phyloP scores from a whole-genome alignment of 2,329 filamentous ascomycete genomes.

The Cladosporium sp. region DNA sequence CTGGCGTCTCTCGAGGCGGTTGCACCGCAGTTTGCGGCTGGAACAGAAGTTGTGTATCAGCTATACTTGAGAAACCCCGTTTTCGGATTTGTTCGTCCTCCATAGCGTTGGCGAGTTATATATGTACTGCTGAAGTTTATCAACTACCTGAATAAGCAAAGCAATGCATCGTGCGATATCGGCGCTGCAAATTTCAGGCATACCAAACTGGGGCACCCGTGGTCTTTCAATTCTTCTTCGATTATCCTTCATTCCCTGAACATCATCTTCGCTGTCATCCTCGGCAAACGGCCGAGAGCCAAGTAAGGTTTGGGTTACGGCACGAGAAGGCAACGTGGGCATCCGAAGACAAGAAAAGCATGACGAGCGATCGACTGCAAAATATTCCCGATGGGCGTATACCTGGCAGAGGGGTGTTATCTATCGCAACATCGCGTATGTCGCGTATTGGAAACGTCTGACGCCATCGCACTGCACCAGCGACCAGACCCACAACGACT shows the following conservation, averaged over 20 bases:
- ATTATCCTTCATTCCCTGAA: background rate
- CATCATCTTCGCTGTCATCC: background rate
- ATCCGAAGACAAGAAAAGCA: background rate
- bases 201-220: background rate
- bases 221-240: background rate
- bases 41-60: no score
- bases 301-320: slow-evolving; percentile 10
- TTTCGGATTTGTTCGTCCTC: no score
- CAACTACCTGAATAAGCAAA: no score
- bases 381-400: background rate
- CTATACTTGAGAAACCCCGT: background rate
- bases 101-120: no score
- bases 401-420: background rate
- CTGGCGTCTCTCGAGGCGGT: background rate
- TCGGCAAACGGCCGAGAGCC: background rate
- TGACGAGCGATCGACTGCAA: background rate
- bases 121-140: no score
- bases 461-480: background rate
- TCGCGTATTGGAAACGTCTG: background rate
- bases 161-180: background rate
- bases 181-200: background rate
- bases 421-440: background rate
- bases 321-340: background rate
- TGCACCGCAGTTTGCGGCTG: background rate
- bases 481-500: background rate